phyloP scores from a whole-genome alignment of 1,284 basidiomycete species.

The Malassezia yamatoensis region DNA sequence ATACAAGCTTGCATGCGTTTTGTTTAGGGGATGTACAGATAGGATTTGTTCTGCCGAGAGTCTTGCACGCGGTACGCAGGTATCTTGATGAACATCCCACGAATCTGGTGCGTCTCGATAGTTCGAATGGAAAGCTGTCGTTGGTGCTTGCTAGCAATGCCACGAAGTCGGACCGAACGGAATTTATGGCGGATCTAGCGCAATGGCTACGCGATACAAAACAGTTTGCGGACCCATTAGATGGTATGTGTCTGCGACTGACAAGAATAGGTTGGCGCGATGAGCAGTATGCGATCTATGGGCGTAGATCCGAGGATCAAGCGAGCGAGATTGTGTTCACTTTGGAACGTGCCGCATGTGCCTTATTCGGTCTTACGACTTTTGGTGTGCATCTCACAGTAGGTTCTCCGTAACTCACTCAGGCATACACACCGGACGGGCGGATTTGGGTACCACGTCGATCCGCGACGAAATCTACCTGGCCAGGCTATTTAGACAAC shows the following conservation, averaged over 20 bases:
- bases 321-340: constrained; percentile 58
- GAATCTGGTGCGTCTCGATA: constrained; percentile 3
- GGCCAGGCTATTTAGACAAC: constrained; percentile 36
- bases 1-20: constrained; percentile 25
- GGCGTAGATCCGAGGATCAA: not conserved
- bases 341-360: constrained; percentile 77
- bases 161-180: constrained; percentile 19
- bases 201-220: constrained; percentile 24
- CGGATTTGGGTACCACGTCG: constrained; percentile 79
- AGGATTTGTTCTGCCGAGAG: constrained; percentile 27
- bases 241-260: constrained; percentile 21
- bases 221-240: constrained; percentile 39
- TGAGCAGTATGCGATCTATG: constrained; percentile 40
- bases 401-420: constrained; percentile 16
- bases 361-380: constrained; percentile 78
- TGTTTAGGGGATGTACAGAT: constrained; percentile 34
- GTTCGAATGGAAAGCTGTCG: not conserved
- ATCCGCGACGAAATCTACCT: constrained; percentile 76
- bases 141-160: constrained; percentile 19
- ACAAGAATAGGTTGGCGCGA: constrained; percentile 26
- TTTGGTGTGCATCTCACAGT: constrained; percentile 72
- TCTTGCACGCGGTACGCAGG: constrained; percentile 24
- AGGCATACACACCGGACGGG: constrained; percentile 37
- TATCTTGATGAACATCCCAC: constrained; percentile 10
- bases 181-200: constrained; percentile 21